Evolutionary conservation across 1,284 basidiomycete genomes (phyloP).

Genomic region (Tranzscheliella williamsii): DNA sequence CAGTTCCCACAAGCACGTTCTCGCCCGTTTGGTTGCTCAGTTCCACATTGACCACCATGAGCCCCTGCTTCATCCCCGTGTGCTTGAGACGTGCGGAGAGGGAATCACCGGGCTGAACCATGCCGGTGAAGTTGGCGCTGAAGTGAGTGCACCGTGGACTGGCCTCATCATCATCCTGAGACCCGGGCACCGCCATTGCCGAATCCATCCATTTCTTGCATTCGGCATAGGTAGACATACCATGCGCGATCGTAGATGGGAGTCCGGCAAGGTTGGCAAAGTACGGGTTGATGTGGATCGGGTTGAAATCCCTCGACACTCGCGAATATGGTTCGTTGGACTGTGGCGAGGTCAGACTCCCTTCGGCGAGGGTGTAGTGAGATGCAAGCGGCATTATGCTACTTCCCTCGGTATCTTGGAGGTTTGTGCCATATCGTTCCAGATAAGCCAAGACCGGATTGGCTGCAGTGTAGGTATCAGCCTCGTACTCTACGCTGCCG

Average conservation of each 20-base stretch:
- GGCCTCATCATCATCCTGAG: no score
- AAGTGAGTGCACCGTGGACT: slow-evolving; percentile 65
- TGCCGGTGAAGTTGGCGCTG: slow-evolving; percentile 76
- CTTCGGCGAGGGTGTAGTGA: slow-evolving; percentile 42
- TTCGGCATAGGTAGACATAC: slow-evolving; percentile 93
- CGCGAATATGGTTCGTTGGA: slow-evolving; percentile 93
- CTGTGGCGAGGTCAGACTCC: slow-evolving; percentile 36
- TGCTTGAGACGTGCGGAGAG: slow-evolving; percentile 76
- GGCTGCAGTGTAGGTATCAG: slow-evolving; percentile 62
- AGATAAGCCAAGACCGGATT: slow-evolving; percentile 93
- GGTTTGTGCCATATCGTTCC: slow-evolving; percentile 80
- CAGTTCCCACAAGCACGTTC: slow-evolving; percentile 87
- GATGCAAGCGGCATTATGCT: slow-evolving; percentile 78
- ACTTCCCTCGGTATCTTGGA: slow-evolving; percentile 72
- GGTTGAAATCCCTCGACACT: slow-evolving; percentile 93
- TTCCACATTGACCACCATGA: slow-evolving; percentile 84
- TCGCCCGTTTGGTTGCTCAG: slow-evolving; percentile 83
- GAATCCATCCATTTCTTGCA: slow-evolving; percentile 91
- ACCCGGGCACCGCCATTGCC: slow-evolving; percentile 87
- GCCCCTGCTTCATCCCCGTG: slow-evolving; percentile 49
- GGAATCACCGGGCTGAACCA: slow-evolving; percentile 92
- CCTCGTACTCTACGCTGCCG: slow-evolving; percentile 47
- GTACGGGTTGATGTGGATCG: slow-evolving; percentile 97
- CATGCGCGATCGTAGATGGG: slow-evolving; percentile 97
- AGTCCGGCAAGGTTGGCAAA: slow-evolving; percentile 91